Percentiles rank a stretch among this genome's conserved stretches.
Evolutionary conservation across 148 eudicot genomes (phyloP).

Genomic region (Rhododendron griersonianum): DNA sequence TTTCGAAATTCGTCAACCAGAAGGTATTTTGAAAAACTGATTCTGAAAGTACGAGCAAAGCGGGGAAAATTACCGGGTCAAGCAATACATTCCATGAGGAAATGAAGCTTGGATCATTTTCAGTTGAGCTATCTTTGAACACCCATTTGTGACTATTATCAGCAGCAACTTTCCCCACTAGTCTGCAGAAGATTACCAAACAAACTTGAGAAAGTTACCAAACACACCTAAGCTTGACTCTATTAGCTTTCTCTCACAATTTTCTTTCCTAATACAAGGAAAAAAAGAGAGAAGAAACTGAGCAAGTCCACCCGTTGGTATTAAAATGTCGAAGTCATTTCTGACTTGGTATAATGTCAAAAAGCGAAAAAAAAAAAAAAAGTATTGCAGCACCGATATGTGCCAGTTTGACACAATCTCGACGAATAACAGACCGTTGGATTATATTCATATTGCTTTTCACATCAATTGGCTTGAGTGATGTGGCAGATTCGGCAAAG

Average conservation of each 20-base stretch:
- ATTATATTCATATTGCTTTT: neutral
- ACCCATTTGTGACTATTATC: slow-evolving; percentile 59
- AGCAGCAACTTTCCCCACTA: slow-evolving; percentile 52
- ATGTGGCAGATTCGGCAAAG: neutral
- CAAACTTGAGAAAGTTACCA: neutral
- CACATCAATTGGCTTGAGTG: neutral
- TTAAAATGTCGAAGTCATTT: neutral
- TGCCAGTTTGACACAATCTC: neutral
- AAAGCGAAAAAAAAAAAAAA: no score
- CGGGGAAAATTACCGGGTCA: slow-evolving; percentile 29
- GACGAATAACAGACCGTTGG: neutral
- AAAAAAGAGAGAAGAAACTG: neutral
- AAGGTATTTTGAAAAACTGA: neutral
- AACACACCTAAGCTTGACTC: neutral
- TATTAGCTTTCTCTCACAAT: neutral
- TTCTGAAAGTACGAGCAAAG: neutral
- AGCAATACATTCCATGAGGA: slow-evolving; percentile 44
- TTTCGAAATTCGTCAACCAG: neutral
- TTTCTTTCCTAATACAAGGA: neutral
- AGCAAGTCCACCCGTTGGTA: neutral
- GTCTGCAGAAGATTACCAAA: slow-evolving; percentile 20
- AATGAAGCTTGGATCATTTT: slow-evolving; percentile 33
- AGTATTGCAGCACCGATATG: neutral
- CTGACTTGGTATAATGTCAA: neutral
- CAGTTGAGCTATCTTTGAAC: slow-evolving; percentile 39